phyloP scores from a whole-genome alignment of 371 early-diverging fungal genomes.

The Umbelopsis sp. region DNA sequence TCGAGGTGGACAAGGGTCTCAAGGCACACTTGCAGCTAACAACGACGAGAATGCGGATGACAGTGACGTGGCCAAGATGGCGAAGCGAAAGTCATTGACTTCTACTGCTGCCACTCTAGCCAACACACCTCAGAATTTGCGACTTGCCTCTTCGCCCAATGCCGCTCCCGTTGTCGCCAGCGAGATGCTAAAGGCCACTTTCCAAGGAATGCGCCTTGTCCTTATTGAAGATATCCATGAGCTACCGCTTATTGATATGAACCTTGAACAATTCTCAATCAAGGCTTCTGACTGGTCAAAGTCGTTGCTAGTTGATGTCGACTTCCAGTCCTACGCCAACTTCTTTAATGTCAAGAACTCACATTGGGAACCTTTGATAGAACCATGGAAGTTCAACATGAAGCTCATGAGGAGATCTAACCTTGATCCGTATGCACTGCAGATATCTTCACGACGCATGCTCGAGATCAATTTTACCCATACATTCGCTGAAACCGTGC shows the following conservation, averaged over 20 bases:
- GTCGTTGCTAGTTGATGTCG: constrained; percentile 70
- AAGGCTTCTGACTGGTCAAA: constrained; percentile 77
- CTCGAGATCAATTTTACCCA: constrained; percentile 79
- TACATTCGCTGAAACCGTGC: constrained; percentile 66
- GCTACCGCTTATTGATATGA: constrained; percentile 78
- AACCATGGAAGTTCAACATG: constrained; percentile 69
- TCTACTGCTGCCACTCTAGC: not conserved
- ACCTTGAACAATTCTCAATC: constrained; percentile 66
- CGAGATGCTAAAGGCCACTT: constrained; percentile 38
- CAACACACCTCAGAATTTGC: not conserved
- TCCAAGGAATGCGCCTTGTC: constrained; percentile 70
- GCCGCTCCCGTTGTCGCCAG: not conserved
- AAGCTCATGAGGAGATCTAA: constrained; percentile 37
- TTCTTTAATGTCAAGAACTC: constrained; percentile 89
- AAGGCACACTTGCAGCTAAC: not conserved
- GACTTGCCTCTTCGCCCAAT: not conserved
- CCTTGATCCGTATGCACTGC: constrained; percentile 39
- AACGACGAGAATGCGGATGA: not conserved
- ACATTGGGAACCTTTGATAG: constrained; percentile 91
- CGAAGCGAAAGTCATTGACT: not conserved
- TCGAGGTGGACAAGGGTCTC: not conserved
- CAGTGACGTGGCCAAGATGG: constrained; percentile 1
- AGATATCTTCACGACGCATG: constrained; percentile 59
- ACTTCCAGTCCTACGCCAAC: constrained; percentile 77
- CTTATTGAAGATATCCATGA: constrained; percentile 83